Base-by-base conservation (phyloP, 495 filamentous ascomycete genomes). In the Xanthoparmelia taractica region DNA sequence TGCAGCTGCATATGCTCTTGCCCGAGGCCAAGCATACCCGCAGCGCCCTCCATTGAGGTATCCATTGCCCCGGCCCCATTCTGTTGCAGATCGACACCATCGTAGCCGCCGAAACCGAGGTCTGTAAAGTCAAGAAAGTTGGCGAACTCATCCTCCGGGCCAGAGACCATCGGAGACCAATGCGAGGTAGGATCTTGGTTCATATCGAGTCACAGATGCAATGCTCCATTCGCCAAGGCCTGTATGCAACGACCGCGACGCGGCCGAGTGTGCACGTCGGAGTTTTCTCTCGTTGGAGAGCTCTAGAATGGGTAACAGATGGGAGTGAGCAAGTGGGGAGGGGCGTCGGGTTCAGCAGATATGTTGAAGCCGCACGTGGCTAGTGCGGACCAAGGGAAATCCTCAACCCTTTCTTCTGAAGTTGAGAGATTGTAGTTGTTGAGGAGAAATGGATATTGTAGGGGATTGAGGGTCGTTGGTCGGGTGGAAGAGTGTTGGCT, bases 61-160 rank as follows among this genome's bases (percentile, higher is more conserved):
- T 65, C 65, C 60, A 65, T 63, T 54, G 55, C 59, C 31, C 36
- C 63, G n/a, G 38, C 65, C 52, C 43, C 63, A 61, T 61, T 60
- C 33, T 67, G 63, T 56, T 66, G 69, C 15, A 61, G n/a, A 36
- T 65, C 63, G 69, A 73, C 71, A 65, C 71, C 73, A 65, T 81
- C 79, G 37, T 79, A 69, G 61, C 78, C 73, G 69, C 77, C 40
- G 59, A 82, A 83, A 25, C 76, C 76, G 70, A 71, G 59, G 27
- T 71, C 78, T 50, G 77, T 76, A 71, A 80, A 82, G 61, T 82
- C 79, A 63, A 83, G 76, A 63, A 82, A 80, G 60, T 75, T 78
- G 69, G 78, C 74, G 68, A 83, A 83, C 55, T 83, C 80, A 65
- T 82, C 79, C 15, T 81, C 77, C 33, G 67, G 65, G 43, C 62